Conservation (phyloP, 768 basidiomycete species). For the Imleria badia region DNA sequence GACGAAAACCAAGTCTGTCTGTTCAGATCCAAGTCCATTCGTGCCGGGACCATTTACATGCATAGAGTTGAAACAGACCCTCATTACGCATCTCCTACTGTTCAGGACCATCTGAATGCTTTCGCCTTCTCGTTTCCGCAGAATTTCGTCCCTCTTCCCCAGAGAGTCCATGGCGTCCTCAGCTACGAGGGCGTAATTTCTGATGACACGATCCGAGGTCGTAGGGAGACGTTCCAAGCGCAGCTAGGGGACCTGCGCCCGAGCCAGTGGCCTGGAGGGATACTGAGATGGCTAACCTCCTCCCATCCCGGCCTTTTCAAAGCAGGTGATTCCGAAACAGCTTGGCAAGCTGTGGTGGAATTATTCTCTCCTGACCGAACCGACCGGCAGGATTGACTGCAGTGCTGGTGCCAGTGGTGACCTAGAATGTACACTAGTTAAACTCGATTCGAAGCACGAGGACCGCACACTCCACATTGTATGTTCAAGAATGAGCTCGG, state of each 20-base stretch:
- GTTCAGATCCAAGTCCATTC: constrained; percentile 8
- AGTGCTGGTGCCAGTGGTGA: background rate
- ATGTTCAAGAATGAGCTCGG: background rate
- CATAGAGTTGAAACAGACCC: constrained; percentile 9
- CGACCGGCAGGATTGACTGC: no score
- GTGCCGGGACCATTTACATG: constrained; percentile 16
- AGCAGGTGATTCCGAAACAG: background rate
- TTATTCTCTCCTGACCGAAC: constrained; percentile 2
- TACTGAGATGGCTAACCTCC: background rate
- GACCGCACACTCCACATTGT: background rate
- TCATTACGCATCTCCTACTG: fast-evolving
- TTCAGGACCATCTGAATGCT: constrained; percentile 7
- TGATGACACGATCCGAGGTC: fast-evolving
- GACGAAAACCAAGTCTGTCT: background rate
- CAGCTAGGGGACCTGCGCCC: no score
- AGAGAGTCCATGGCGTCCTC: constrained; percentile 10
- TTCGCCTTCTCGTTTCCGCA: constrained; percentile 9
- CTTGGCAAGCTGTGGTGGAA: constrained; percentile 11
- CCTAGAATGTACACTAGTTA: background rate
- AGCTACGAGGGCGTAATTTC: background rate
- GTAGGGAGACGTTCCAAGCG: background rate
- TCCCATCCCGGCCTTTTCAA: background rate
- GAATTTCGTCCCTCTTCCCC: background rate
- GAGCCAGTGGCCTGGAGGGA: no score
- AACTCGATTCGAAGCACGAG: background rate